Conservation (phyloP, 345 rosid species). For the Brassica rapa region DNA sequence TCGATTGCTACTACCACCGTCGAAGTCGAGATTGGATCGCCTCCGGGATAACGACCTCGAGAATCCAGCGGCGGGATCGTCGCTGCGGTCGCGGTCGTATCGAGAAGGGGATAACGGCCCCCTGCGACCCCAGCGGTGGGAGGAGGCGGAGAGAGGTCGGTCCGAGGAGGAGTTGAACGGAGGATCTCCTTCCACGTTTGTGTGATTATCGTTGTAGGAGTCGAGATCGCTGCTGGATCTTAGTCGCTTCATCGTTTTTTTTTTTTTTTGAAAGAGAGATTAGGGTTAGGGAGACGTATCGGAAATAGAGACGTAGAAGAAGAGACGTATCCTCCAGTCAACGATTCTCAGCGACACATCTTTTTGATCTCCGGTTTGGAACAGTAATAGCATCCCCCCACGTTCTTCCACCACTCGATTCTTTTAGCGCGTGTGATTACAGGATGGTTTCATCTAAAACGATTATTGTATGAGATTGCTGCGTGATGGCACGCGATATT, state of each 20-base stretch:
- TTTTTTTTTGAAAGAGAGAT: neutral
- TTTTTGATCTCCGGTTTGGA: neutral
- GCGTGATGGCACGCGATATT: neutral
- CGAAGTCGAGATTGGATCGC: slow-evolving; percentile 68
- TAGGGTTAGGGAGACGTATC: neutral
- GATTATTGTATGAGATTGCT: no score
- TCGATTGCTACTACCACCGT: slow-evolving; percentile 34
- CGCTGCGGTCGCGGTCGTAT: slow-evolving; percentile 70
- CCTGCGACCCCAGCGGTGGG: slow-evolving; percentile 59
- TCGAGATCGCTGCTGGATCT: neutral
- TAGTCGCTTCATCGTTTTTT: neutral
- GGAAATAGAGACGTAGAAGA: neutral
- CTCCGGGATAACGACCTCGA: slow-evolving; percentile 54
- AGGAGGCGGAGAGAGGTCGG: slow-evolving; percentile 50
- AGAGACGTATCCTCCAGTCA: neutral
- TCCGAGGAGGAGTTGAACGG: slow-evolving; percentile 42
- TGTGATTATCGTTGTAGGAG: neutral
- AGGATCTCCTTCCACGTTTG: slow-evolving; percentile 36
- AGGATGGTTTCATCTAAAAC: neutral
- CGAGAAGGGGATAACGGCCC: slow-evolving; percentile 58
- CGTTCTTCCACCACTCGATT: neutral
- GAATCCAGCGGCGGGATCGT: slow-evolving; percentile 37
- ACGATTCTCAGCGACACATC: neutral
- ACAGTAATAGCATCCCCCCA: neutral
- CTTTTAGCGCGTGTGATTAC: neutral